phyloP scores from a whole-genome alignment of 163 green algal species.

The Scenedesmus sp. region DNA sequence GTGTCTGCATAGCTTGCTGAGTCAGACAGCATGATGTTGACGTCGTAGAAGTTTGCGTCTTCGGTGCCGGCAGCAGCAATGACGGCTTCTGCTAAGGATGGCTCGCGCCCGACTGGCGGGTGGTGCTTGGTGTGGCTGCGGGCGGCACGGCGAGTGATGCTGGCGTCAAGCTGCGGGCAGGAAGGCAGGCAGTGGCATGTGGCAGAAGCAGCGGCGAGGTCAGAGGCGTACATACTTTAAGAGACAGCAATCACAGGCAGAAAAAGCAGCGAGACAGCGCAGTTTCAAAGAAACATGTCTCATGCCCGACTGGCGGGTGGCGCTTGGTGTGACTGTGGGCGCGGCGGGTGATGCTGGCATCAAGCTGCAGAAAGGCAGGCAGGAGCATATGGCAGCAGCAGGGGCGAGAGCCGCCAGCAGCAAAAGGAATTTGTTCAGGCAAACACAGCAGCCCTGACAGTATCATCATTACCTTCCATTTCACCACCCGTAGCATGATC shows the following conservation, averaged over 20 bases:
- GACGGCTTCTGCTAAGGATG: background rate
- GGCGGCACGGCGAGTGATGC: background rate
- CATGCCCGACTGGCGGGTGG: background rate
- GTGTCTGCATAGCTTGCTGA: background rate
- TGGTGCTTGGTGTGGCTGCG: background rate
- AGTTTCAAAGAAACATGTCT: no score
- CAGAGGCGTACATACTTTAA: background rate
- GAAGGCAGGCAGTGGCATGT: background rate
- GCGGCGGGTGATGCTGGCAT: background rate
- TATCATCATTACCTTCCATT: background rate
- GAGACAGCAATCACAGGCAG: background rate
- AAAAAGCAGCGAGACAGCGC: no score
- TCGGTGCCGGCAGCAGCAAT: background rate
- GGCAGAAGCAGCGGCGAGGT: background rate
- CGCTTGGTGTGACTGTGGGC: background rate
- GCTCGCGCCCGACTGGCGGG: background rate
- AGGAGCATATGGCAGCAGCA: background rate
- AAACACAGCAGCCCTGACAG: background rate
- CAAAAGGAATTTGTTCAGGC: no score
- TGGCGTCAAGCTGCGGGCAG: background rate
- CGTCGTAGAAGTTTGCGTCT: background rate
- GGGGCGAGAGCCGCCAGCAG: background rate
- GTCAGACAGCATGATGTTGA: background rate
- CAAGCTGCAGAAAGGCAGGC: background rate
- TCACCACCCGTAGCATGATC: no score